These are phyloP conservation scores for Eremomyces bilateralis DNA, from an alignment of 495 filamentous ascomycete genomes.

Conservation along the genomic window DNA sequence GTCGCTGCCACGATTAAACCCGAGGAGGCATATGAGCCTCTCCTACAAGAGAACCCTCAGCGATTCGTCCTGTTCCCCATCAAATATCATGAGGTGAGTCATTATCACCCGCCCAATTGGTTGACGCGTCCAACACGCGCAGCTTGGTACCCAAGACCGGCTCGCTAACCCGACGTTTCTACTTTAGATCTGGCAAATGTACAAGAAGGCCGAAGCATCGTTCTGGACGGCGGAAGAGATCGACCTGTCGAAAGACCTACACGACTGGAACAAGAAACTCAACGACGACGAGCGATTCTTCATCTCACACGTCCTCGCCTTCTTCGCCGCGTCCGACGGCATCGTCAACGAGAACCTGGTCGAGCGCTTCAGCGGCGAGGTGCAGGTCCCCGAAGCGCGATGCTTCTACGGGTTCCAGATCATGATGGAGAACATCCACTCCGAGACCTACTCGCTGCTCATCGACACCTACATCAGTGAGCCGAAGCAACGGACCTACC, in stretches of 20 bases:
- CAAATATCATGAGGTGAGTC: conserved; percentile 94
- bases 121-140: conserved; percentile 33
- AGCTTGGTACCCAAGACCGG: conserved; percentile 32
- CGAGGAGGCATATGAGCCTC: conserved; percentile 63
- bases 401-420: conserved; percentile 99
- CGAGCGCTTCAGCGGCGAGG: conserved; percentile 92
- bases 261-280: conserved; percentile 96
- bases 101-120: conserved; percentile 2
- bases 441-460: conserved; percentile 95
- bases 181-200: conserved; percentile 96
- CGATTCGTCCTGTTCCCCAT: conserved; percentile 97
- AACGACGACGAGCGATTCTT: conserved; percentile 97
- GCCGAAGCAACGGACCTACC: conserved; percentile 78
- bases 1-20: conserved; percentile 34
- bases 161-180: conserved; percentile 6
- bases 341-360: conserved; percentile 99
- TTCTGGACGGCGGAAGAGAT: conserved; percentile 99
- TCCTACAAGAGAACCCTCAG: conserved; percentile 87
- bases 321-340: conserved; percentile 98
- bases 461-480: conserved; percentile 99
- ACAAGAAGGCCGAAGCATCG: conserved; percentile 98
- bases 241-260: conserved; percentile 91
- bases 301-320: conserved; percentile 93
- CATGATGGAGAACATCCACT: conserved; percentile 99
- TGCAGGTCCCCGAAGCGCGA: conserved; percentile 91